Percentiles rank a stretch among this genome's conserved stretches.
Evolutionary conservation across 495 filamentous ascomycete genomes (phyloP).

Genomic region (Xylaria bambusicola): DNA sequence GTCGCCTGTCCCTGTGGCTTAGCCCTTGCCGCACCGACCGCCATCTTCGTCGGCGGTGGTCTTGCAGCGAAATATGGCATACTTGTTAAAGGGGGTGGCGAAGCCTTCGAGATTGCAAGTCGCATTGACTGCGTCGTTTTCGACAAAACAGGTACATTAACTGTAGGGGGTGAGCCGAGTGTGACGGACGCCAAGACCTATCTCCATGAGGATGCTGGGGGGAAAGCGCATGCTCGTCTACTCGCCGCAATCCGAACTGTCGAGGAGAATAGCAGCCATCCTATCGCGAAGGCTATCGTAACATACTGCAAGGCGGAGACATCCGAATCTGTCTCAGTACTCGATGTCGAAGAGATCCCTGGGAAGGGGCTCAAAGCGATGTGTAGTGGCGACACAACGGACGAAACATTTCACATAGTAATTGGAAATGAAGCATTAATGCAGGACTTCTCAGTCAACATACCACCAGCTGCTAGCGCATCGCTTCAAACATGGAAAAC

Average conservation of each 20-base stretch:
- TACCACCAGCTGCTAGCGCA: constrained; percentile 36
- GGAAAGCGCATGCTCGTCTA: constrained; percentile 23
- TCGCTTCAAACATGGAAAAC: constrained; percentile 66
- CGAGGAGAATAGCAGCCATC: constrained; percentile 85
- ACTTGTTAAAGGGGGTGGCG: constrained; percentile 90
- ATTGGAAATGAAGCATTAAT: constrained; percentile 86
- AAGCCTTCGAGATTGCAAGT: constrained; percentile 94
- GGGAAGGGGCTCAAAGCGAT: constrained; percentile 79
- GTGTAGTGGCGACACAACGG: constrained; percentile 49
- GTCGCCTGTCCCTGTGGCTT: constrained; percentile 94
- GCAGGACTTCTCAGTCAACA: constrained; percentile 41
- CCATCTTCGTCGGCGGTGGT: constrained; percentile 87
- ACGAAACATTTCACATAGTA: constrained; percentile 60
- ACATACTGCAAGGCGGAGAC: constrained; percentile 59
- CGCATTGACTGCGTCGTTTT: constrained; percentile 85
- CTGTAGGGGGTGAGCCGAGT: constrained; percentile 75
- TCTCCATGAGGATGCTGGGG: constrained; percentile 37
- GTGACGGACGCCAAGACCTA: constrained; percentile 72
- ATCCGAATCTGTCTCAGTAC: constrained; percentile 37
- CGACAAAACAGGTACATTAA: constrained; percentile 95
- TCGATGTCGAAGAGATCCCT: constrained; percentile 69
- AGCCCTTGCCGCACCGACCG: constrained; percentile 88
- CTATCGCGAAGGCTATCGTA: constrained; percentile 81
- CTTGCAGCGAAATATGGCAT: constrained; percentile 88
- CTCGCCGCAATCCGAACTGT: constrained; percentile 61